Evolutionary conservation across 2,329 filamentous ascomycete genomes (phyloP).

Genomic region (Didymella glomerata): DNA sequence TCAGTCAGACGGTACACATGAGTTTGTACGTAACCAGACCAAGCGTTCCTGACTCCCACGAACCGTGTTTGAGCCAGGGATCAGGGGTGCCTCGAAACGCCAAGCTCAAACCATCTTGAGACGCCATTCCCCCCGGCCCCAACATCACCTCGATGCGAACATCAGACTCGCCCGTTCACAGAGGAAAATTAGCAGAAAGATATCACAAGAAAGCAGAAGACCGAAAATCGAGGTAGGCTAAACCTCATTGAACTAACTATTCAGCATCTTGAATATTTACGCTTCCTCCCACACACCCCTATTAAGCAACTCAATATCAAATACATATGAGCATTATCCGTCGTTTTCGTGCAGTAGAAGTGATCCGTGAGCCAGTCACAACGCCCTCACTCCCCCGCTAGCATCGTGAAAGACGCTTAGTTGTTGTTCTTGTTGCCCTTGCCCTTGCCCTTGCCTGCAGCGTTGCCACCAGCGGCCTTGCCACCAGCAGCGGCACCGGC

Average conservation of each 20-base stretch:
- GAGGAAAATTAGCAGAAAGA: no score
- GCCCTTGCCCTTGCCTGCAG: constrained; percentile 6
- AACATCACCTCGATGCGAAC: neutral
- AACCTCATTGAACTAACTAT: constrained; percentile 12
- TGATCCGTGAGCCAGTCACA: constrained; percentile 26
- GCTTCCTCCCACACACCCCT: constrained; percentile 7
- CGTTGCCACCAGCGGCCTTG: neutral
- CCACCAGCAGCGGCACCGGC: constrained; percentile 1
- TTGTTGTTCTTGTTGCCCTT: constrained; percentile 15
- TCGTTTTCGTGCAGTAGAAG: constrained; percentile 8
- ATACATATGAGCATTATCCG: constrained; percentile 13
- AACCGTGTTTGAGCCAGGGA: neutral
- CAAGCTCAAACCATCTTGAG: constrained; percentile 19
- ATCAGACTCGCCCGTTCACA: no score
- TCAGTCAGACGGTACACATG: neutral
- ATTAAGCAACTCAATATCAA: constrained; percentile 12
- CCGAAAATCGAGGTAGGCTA: constrained; percentile 5
- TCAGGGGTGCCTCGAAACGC: constrained; percentile 2
- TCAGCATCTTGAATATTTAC: constrained; percentile 22
- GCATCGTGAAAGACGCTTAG: constrained; percentile 5
- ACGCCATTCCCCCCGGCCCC: no score
- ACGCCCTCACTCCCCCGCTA: constrained; percentile 16
- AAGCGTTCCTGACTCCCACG: neutral
- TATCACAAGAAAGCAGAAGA: neutral
- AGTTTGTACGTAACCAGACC: neutral